Percentiles rank a stretch among this genome's conserved stretches.
These are phyloP conservation scores for Hyaloscypha hepaticicola DNA, from an alignment of 495 filamentous ascomycete species.

Conservation along the genomic window DNA sequence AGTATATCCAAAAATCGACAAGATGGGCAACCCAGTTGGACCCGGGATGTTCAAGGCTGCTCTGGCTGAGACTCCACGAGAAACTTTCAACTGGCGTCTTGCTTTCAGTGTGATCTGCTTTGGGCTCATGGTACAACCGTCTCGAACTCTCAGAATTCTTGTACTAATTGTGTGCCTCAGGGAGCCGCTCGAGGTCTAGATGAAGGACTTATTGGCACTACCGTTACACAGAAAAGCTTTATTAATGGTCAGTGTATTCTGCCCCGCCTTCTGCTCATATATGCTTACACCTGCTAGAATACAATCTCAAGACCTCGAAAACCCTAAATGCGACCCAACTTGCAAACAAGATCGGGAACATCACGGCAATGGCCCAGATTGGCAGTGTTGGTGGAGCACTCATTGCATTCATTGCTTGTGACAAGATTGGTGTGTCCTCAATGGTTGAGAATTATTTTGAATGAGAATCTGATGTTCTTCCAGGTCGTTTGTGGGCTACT, in stretches of 20 bases:
- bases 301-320: conserved; percentile 35
- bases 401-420: conserved; percentile 62
- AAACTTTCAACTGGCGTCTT: conserved; percentile 59
- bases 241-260: conserved; percentile 39
- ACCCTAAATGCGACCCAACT: conserved; percentile 28
- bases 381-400: conserved; percentile 64
- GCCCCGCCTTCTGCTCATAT: conserved; percentile 47
- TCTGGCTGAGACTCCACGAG: conserved; percentile 20
- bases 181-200: conserved; percentile 72
- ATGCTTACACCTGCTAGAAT: conserved; percentile 40
- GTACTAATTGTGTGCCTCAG: background rate
- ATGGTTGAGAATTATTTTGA: background rate
- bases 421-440: conserved; percentile 52
- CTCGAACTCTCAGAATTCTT: background rate
- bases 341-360: conserved; percentile 65
- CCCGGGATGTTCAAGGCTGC: conserved; percentile 26
- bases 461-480: conserved; percentile 1
- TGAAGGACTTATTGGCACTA: conserved; percentile 67
- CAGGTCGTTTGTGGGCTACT: conserved; percentile 62
- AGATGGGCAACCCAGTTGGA: conserved; percentile 26
- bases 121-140: conserved; percentile 49
- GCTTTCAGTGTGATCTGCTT: conserved; percentile 67
- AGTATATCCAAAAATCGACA: background rate
- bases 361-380: conserved; percentile 72
- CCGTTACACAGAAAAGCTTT: conserved; percentile 64